Evolutionary conservation across 2,329 filamentous ascomycete genomes (phyloP).

Genomic region (Botrytis aclada): DNA sequence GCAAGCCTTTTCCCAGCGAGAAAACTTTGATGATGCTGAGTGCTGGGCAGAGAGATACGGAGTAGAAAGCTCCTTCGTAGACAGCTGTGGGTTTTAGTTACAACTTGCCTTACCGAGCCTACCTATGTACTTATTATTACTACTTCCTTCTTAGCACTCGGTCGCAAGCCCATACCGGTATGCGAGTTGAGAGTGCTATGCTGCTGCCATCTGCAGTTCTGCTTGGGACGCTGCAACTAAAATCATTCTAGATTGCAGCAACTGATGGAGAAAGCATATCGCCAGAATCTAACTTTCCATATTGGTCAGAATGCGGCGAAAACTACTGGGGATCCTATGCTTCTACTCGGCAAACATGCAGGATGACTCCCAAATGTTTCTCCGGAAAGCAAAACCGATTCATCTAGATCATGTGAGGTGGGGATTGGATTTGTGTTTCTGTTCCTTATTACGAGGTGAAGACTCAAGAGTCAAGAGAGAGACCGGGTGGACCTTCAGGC

Average conservation of each 20-base stretch:
- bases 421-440: background rate
- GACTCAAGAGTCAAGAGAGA: background rate
- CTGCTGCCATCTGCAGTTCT: background rate
- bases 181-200: background rate
- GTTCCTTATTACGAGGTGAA: background rate
- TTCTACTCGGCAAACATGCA: conserved; percentile 7
- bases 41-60: background rate
- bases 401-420: conserved; percentile 5
- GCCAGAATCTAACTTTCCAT: background rate
- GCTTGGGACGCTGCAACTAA: background rate
- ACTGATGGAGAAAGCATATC: background rate
- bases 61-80: background rate
- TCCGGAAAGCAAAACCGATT: conserved; percentile 9
- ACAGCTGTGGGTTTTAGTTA: background rate
- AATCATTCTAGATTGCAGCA: background rate
- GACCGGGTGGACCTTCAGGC: background rate
- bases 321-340: background rate
- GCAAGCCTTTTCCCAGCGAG: background rate
- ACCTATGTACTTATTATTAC: background rate
- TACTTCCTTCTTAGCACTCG: background rate
- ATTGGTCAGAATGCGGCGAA: background rate
- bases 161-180: background rate
- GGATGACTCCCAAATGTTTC: conserved; percentile 15
- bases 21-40: background rate
- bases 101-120: background rate